A percentile compares a stretch with the other conserved stretches of the same genome.
These are phyloP conservation scores for Mucor indicus DNA, from an alignment of 371 early-diverging fungal genomes.

Conservation along the genomic window DNA sequence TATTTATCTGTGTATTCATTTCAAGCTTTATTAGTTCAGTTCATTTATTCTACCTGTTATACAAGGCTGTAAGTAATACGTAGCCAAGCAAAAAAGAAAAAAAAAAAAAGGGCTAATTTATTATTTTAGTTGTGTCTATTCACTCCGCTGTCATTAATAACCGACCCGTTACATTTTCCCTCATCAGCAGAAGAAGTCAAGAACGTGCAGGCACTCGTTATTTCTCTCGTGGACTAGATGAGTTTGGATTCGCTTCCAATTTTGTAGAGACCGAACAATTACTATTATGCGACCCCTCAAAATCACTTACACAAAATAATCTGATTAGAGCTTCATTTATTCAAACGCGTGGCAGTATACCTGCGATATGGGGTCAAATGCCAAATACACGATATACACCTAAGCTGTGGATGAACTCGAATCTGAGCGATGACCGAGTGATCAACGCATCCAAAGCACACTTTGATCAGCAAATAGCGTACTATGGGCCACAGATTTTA, in stretches of 20 bases:
- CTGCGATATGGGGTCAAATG: slow-evolving; percentile 93
- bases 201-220: slow-evolving; percentile 85
- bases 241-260: slow-evolving; percentile 91
- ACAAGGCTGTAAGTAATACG: slow-evolving; percentile 73
- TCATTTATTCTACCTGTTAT: slow-evolving; percentile 87
- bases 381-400: slow-evolving; percentile 92
- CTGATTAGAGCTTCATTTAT: slow-evolving; percentile 63
- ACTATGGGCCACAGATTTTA: slow-evolving; percentile 77
- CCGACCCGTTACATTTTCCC: slow-evolving; percentile 63
- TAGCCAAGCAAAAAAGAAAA: background rate
- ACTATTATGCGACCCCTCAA: slow-evolving; percentile 48
- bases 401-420: slow-evolving; percentile 51
- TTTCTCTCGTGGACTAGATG: slow-evolving; percentile 92
- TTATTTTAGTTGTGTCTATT: slow-evolving; percentile 51
- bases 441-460: slow-evolving; percentile 59
- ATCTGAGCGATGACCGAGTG: slow-evolving; percentile 53
- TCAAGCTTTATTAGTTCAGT: slow-evolving; percentile 42
- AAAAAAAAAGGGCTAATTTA: background rate
- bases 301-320: slow-evolving; percentile 12
- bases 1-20: background rate
- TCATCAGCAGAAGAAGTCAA: slow-evolving; percentile 79
- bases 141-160: slow-evolving; percentile 48
- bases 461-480: slow-evolving; percentile 59
- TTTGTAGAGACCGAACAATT: slow-evolving; percentile 98
- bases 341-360: slow-evolving; percentile 97